These are phyloP conservation scores for Fusarium lyarnte DNA, from an alignment of 2,329 filamentous ascomycete genomes.

Conservation along the genomic window DNA sequence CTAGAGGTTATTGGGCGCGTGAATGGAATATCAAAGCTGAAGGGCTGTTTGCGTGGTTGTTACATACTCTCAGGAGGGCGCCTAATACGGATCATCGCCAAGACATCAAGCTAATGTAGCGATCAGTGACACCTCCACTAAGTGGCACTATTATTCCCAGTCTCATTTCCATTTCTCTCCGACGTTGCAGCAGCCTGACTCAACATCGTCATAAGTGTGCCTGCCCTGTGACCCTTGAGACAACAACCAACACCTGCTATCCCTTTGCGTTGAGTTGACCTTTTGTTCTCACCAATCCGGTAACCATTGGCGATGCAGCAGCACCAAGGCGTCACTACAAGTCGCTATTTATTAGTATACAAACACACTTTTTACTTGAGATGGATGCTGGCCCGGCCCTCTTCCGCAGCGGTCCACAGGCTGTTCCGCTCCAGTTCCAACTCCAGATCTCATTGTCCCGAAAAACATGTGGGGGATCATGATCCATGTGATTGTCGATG, in stretches of 20 bases:
- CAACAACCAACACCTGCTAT: conserved; percentile 7
- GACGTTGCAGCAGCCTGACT: conserved; percentile 12
- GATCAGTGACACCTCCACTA: conserved; percentile 12
- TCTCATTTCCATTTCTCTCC: conserved; percentile 30
- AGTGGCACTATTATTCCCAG: conserved; percentile 28
- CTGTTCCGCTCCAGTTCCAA: conserved; percentile 9
- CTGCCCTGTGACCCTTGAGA: conserved; percentile 10
- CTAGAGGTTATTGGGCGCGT: not conserved
- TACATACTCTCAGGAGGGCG: conserved; percentile 14
- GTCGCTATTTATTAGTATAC: conserved; percentile 10
- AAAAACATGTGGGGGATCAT: conserved; percentile 31
- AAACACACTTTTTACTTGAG: not conserved
- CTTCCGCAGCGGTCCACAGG: conserved; percentile 10
- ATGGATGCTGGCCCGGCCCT: not conserved
- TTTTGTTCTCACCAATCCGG: not conserved
- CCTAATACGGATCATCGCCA: conserved; percentile 22
- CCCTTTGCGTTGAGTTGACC: not conserved
- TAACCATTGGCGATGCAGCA: not conserved
- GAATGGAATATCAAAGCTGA: not conserved
- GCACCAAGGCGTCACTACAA: conserved; percentile 6
- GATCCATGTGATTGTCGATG: conserved; percentile 32
- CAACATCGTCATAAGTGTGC: conserved; percentile 5
- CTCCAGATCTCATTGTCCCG: conserved; percentile 17
- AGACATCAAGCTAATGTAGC: conserved; percentile 4
- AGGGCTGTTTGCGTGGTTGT: not conserved